phyloP scores from a whole-genome alignment of 2,329 filamentous ascomycete species.

The Ascochyta pisi region DNA sequence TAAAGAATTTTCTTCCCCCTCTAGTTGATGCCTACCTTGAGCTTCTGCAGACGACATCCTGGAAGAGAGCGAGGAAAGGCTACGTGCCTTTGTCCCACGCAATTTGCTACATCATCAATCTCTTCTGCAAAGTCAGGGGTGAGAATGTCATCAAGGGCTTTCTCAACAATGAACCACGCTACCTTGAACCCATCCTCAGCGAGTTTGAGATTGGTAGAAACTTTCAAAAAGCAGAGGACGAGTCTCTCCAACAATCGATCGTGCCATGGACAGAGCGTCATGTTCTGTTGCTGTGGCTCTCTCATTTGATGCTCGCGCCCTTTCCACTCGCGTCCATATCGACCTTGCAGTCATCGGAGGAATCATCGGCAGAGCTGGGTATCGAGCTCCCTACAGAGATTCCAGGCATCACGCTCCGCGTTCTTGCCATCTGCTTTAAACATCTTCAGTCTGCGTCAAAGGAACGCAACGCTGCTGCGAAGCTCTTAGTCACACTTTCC shows the following conservation, averaged over 20 bases:
- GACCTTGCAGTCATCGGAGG: constrained; percentile 42
- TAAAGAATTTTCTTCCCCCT: constrained; percentile 75
- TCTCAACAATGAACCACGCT: constrained; percentile 85
- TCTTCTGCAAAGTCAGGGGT: constrained; percentile 91
- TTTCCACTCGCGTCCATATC: constrained; percentile 92
- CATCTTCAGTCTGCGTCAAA: constrained; percentile 81
- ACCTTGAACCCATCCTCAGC: constrained; percentile 79
- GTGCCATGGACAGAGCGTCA: constrained; percentile 84
- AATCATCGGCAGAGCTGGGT: constrained; percentile 44
- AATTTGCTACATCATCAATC: constrained; percentile 81
- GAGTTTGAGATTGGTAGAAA: constrained; percentile 70
- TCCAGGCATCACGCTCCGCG: constrained; percentile 72
- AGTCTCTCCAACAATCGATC: constrained; percentile 25
- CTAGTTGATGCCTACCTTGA: constrained; percentile 79
- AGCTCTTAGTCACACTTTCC: constrained; percentile 80
- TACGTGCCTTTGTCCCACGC: constrained; percentile 56
- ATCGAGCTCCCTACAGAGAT: constrained; percentile 66
- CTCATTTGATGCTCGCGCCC: constrained; percentile 67
- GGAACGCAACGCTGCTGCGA: constrained; percentile 86
- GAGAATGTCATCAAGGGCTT: constrained; percentile 92
- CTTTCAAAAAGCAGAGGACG: constrained; percentile 18
- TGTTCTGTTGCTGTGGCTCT: constrained; percentile 81
- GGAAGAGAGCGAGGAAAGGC: constrained; percentile 28
- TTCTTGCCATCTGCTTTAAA: constrained; percentile 73
- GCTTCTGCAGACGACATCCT: constrained; percentile 58